Evolutionary conservation across 2,329 filamentous ascomycete genomes (phyloP).

Genomic region (Neopestalotiopsis sp.): DNA sequence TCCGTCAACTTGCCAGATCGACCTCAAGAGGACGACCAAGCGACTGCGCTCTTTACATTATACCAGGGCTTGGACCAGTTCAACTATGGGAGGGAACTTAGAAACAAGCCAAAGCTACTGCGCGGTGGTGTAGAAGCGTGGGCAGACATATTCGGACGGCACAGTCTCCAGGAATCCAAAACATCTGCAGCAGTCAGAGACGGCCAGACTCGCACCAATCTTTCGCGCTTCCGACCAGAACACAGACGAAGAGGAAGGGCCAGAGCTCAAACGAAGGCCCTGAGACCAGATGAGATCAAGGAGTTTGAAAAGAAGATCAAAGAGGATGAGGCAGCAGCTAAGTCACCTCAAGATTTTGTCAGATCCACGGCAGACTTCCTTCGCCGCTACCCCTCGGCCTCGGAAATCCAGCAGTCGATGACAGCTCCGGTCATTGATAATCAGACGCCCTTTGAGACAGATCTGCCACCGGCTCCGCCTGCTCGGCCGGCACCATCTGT

Average conservation of each 20-base stretch:
- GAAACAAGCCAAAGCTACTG: conserved; percentile 76
- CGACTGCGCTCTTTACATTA: conserved; percentile 70
- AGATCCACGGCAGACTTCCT: conserved; percentile 84
- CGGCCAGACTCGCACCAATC: conserved; percentile 22
- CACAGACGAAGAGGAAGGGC: conserved; percentile 41
- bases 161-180: conserved; percentile 58
- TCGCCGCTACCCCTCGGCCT: conserved; percentile 77
- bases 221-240: conserved; percentile 25
- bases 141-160: conserved; percentile 78
- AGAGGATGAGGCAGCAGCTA: conserved; percentile 61
- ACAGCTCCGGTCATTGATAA: conserved; percentile 40
- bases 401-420: conserved; percentile 67
- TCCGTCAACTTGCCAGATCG: conserved; percentile 56
- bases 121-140: conserved; percentile 86
- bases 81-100: conserved; percentile 79
- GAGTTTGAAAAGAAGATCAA: conserved; percentile 80
- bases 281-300: conserved; percentile 81
- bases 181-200: conserved; percentile 23
- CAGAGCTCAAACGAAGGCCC: conserved; percentile 64
- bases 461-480: conserved; percentile 60
- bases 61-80: conserved; percentile 83
- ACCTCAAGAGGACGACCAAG: conserved; percentile 43
- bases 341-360: conserved; percentile 55
- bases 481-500: conserved; percentile 71
- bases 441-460: conserved; percentile 44